A percentile compares a stretch with the other conserved stretches of the same genome.
Conservation (phyloP, 2,329 filamentous ascomycete species). For the Hirsutella thompsonii region DNA sequence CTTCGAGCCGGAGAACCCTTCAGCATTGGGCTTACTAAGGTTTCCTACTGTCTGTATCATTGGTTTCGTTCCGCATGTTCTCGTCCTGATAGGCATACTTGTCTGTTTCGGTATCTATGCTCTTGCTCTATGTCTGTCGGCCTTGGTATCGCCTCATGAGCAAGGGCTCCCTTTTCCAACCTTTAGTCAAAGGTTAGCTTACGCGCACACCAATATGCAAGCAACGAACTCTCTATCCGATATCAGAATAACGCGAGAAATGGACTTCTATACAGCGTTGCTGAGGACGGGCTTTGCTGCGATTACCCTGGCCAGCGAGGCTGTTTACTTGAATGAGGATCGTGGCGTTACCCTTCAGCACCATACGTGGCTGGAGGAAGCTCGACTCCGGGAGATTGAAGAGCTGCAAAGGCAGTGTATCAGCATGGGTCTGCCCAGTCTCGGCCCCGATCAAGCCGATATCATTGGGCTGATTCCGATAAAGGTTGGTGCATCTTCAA, state of each 20-base stretch:
- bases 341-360: conserved; percentile 57
- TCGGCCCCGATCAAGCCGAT: conserved; percentile 38
- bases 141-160: conserved; percentile 23
- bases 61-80: conserved; percentile 86
- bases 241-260: conserved; percentile 68
- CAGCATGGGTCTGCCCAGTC: conserved; percentile 30
- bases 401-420: conserved; percentile 38
- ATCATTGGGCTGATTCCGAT: conserved; percentile 43
- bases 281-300: conserved; percentile 78
- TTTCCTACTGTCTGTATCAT: conserved; percentile 94
- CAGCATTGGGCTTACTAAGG: conserved; percentile 55
- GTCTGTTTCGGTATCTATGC: conserved; percentile 67
- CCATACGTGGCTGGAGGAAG: conserved; percentile 86
- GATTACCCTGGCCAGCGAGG: conserved; percentile 86
- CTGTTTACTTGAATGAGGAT: conserved; percentile 90
- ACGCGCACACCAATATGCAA: conserved; percentile 81
- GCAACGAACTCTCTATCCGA: conserved; percentile 77
- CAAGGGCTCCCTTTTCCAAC: conserved; percentile 18
- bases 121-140: conserved; percentile 64
- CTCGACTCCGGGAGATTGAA: conserved; percentile 68
- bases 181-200: conserved; percentile 47
- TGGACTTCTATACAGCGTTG: conserved; percentile 91
- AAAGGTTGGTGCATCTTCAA: conserved; percentile 27
- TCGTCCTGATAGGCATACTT: conserved; percentile 68
- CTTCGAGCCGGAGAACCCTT: conserved; percentile 47